Evolutionary conservation across 352 stramenopile species (phyloP).

Genomic region (Pythium aquatile): DNA sequence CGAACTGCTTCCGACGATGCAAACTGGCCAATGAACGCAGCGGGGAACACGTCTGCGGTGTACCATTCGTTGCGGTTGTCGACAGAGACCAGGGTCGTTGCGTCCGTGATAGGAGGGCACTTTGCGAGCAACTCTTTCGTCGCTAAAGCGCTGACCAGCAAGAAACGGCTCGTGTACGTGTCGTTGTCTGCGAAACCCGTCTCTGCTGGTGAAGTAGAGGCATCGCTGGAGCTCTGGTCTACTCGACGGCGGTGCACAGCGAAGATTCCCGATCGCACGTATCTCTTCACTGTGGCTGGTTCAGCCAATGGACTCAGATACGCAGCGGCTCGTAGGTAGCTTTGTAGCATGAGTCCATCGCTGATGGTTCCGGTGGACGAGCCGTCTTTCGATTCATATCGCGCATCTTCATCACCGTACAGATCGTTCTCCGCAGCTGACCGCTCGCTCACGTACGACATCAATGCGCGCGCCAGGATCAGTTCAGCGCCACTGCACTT

Average conservation of each 20-base stretch:
- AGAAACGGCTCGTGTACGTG: slow-evolving; percentile 55
- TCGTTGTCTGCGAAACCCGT: slow-evolving; percentile 14
- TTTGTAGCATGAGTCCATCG: slow-evolving; percentile 68
- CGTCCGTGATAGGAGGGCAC: slow-evolving; percentile 47
- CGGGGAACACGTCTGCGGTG: slow-evolving; percentile 61
- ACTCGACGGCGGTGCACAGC: slow-evolving; percentile 31
- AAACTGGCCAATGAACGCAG: slow-evolving; percentile 74
- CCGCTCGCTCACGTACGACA: slow-evolving; percentile 56
- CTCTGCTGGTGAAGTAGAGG: background rate
- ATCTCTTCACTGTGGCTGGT: slow-evolving; percentile 38
- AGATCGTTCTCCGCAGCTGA: slow-evolving; percentile 67
- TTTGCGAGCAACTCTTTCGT: slow-evolving; percentile 69
- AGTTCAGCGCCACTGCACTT: slow-evolving; percentile 60
- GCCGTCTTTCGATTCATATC: slow-evolving; percentile 33
- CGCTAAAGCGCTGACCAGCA: slow-evolving; percentile 68
- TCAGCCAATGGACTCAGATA: slow-evolving; percentile 68
- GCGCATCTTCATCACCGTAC: slow-evolving; percentile 62
- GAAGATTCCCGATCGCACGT: slow-evolving; percentile 75
- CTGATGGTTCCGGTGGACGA: slow-evolving; percentile 26
- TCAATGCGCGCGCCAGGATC: slow-evolving; percentile 51
- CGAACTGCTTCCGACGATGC: slow-evolving; percentile 45
- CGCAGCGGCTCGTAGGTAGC: slow-evolving; percentile 71
- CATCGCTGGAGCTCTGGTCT: background rate
- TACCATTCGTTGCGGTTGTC: slow-evolving; percentile 64
- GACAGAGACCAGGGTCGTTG: slow-evolving; percentile 30